Evolutionary conservation across 148 eudicot species (phyloP), one percentile per base, ranked within the genome.

Genomic region (Diospyros kaki): DNA sequence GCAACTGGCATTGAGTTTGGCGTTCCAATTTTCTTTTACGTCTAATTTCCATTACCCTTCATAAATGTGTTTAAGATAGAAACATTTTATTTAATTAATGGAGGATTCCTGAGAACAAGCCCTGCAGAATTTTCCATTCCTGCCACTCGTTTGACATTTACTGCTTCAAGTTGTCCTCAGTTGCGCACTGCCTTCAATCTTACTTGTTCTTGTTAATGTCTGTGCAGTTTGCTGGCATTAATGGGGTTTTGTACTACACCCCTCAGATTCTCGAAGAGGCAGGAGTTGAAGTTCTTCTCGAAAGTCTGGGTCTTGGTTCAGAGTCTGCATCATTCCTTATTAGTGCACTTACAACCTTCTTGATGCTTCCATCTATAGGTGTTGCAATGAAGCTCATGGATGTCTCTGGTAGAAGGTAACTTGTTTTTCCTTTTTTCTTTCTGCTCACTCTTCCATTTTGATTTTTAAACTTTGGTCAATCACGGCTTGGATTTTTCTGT

Each of bases 381-480:
- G 82, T 91, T 62, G 96, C 96, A 43, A 91, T 91, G 96, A 86
- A 81, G 71, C 89, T 89, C 78, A 89, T 91, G 93, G 96, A 91
- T 78, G 45, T 91, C 69, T 74, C 93, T 51, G 96, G 96, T 64
- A 84, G 96, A 85, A 85, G 96, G 96, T 89, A 84, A 38, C 13
- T 2, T 9, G 40, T 6, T 15, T 66, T 14, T 72, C 71, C 54
- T 63, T 46, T 45, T 39, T 8, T 62, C 71, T 12, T 42, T 72
- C 11, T 40, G 62, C 59, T 14, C 12, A 8, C 10, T 69, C 4
- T 43, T 65, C 46, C 28, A 53, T 9, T 39, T 69, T 51, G 10
- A 15, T 52, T 63, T 62, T 45, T 54, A 3, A 18, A 12, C 7
- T 52, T 50, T 28, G 15, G 10, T n/a, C 38, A 17, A 14, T 18